Conservation (phyloP, 2,329 filamentous ascomycete species). For the Bipolaris victoriae region DNA sequence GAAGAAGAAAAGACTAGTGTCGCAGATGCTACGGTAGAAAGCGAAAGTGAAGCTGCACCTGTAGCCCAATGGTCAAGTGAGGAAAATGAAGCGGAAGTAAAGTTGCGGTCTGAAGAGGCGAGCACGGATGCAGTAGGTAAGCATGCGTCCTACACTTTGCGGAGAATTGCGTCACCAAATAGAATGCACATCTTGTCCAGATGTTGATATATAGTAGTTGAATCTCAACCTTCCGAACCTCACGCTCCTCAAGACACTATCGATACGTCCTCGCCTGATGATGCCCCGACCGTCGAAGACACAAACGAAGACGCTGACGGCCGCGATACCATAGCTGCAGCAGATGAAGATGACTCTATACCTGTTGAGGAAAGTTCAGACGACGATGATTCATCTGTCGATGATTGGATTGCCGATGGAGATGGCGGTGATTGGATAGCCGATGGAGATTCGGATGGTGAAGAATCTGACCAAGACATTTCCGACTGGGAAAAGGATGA, state of each 20-base stretch:
- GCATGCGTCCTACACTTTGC: background rate
- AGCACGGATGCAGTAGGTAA: slow-evolving; percentile 5
- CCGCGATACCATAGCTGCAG: background rate
- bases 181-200: background rate
- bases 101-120: background rate
- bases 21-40: background rate
- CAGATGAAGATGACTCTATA: background rate
- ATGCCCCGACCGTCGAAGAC: background rate
- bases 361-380: background rate
- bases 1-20: background rate
- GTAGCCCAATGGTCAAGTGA: background rate
- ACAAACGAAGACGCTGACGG: background rate
- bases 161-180: too few species aligned
- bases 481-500: slow-evolving; percentile 8
- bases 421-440: background rate
- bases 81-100: slow-evolving; percentile 2
- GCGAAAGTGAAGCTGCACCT: background rate
- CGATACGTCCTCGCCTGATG: background rate
- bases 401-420: background rate
- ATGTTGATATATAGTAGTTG: slow-evolving; percentile 8
- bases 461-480: background rate
- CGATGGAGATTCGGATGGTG: background rate
- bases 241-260: slow-evolving; percentile 1
- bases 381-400: background rate
- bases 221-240: background rate